These are phyloP conservation scores for Fusarium ambrosium DNA, from an alignment of 2,329 filamentous ascomycete species.

Conservation along the genomic window DNA sequence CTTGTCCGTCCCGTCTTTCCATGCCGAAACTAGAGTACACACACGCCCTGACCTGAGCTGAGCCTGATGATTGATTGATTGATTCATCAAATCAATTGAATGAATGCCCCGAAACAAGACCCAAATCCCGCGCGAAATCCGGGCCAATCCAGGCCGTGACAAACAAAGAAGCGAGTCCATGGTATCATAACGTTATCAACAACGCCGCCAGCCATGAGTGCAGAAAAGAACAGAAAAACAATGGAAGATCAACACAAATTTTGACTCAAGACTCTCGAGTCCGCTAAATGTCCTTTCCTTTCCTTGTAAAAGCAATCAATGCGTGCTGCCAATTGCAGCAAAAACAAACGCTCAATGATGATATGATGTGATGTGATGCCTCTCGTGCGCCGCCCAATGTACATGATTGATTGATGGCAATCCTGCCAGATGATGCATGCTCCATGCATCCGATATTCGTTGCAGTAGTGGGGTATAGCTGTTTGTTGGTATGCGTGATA, in stretches of 20 bases:
- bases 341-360: constrained; percentile 46
- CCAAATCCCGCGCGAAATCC: constrained; percentile 20
- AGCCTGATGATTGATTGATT: constrained; percentile 30
- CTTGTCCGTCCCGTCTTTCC: constrained; percentile 34
- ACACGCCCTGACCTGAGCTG: constrained; percentile 42
- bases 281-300: constrained; percentile 30
- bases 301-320: constrained; percentile 31
- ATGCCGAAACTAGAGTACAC: constrained; percentile 41
- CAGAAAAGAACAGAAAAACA: constrained; percentile 6
- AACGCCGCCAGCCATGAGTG: constrained; percentile 43
- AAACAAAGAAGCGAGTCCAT: constrained; percentile 44
- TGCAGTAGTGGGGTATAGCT: constrained; percentile 36
- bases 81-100: not conserved
- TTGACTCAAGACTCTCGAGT: constrained; percentile 26
- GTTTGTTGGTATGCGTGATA: constrained; percentile 26
- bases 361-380: constrained; percentile 46
- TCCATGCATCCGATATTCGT: constrained; percentile 15
- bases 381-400: constrained; percentile 49
- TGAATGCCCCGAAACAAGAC: constrained; percentile 22
- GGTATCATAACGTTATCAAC: constrained; percentile 49
- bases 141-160: constrained; percentile 33
- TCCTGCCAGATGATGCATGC: constrained; percentile 26
- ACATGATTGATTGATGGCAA: constrained; percentile 38
- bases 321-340: constrained; percentile 44
- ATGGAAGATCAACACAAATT: constrained; percentile 25